Evolutionary conservation across 139 green algal genomes (phyloP), one percentile per base, ranked within the genome.

Genomic region (Chlorella sp.): DNA sequence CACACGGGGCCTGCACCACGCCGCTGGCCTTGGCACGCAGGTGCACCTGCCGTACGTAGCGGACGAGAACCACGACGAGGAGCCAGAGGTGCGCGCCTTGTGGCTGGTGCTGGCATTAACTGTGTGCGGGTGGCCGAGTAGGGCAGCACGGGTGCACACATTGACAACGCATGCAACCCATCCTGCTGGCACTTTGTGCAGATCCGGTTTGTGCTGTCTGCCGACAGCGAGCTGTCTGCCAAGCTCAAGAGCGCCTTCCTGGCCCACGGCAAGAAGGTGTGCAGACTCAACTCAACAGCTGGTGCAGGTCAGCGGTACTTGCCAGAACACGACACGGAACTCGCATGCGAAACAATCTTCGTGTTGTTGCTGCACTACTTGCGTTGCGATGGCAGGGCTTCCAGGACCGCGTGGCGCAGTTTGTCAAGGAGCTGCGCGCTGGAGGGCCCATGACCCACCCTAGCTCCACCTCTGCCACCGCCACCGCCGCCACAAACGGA

Each of bases 21-120:
- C n/a, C n/a, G n/a, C n/a, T n/a, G n/a, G n/a, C n/a, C n/a, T n/a
- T n/a, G n/a, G n/a, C n/a, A 17, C 49, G 2, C 60, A 82, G 62
- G 60, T 90, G 10, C 64, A 83, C 61, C 42, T 88, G 22, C 87
- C 87, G 17, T 91, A 95, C 70, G 60, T 90, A 3, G 78, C 76
- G 26, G 91, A 95, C 35, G 93, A 97, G 69, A 96, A 97, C 62
- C 78, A 93, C 26, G 91, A 96, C 49, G 93, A 97, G 71, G 90
- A 96, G 35, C 86, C 88, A 1, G 93, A 97, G 76, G 31, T 94
- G n/a, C 75, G 75, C 33, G 70, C 74, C 35, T 27, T 23, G 5
- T 34, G 67, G 26, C 67, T 27, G 55, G 62, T 22, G 68, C 69
- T n/a, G 36, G 55, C 20, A 10, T 68, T 34, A 30, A 34, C 2